These are phyloP conservation scores for Aspergillus chevalieri DNA, from an alignment of 2,329 filamentous ascomycete genomes.

Conservation along the genomic window DNA sequence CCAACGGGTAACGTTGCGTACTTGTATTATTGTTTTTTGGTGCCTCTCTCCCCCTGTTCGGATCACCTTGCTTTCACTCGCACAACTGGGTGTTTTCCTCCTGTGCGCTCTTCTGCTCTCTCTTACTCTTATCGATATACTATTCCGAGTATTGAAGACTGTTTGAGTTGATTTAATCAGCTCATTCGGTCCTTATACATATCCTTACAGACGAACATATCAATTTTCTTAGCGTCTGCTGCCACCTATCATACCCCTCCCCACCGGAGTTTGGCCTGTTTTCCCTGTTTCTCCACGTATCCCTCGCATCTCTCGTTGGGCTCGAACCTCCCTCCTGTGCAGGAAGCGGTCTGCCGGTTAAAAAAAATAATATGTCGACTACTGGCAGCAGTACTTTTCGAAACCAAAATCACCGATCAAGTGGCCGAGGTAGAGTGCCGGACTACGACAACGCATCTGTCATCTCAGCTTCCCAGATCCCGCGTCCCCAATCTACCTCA, in stretches of 20 bases:
- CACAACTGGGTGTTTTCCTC: conserved; percentile 3
- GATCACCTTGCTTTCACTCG: conserved; percentile 11
- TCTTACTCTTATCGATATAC: conserved; percentile 4
- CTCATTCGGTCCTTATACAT: no score
- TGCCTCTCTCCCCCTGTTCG: conserved; percentile 2
- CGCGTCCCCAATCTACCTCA: conserved; percentile 50
- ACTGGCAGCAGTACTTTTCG: conserved; percentile 50
- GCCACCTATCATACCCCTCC: no score
- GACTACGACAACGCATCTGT: conserved; percentile 34
- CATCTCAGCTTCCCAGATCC: conserved; percentile 50
- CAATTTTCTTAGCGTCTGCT: no score
- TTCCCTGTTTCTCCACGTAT: background rate
- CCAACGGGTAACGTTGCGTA: conserved; percentile 3
- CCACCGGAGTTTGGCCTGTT: no score
- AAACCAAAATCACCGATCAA: conserved; percentile 39
- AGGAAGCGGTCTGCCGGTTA: conserved; percentile 8
- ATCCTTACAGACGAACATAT: no score
- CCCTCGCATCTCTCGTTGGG: no score
- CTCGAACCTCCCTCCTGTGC: conserved; percentile 6
- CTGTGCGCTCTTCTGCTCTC: conserved; percentile 1
- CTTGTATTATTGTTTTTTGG: conserved; percentile 4
- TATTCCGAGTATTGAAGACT: conserved; percentile 1
- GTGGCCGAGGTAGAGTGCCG: conserved; percentile 49
- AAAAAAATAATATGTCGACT: conserved; percentile 48
- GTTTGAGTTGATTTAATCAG: no score